These are phyloP conservation scores for Piedraia hortae DNA, from an alignment of 2,329 filamentous ascomycete species.

Conservation along the genomic window DNA sequence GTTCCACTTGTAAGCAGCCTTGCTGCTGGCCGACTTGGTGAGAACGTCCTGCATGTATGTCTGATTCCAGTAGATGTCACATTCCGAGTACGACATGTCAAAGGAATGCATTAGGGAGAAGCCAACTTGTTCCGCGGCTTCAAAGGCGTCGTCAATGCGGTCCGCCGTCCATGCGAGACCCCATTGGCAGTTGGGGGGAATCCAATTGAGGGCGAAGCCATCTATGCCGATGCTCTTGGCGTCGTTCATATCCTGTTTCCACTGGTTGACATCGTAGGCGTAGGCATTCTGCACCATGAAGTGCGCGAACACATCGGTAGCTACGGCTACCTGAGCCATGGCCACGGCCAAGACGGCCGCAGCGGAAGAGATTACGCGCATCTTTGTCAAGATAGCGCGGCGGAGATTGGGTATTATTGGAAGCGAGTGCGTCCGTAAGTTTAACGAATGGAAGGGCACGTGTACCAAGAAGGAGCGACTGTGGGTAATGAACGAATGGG, in stretches of 20 bases:
- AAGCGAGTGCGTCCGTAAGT: too few relatives aligned
- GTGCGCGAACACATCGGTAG: constrained; percentile 12
- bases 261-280: constrained; percentile 11
- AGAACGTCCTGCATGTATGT: constrained; percentile 13
- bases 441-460: too few relatives aligned
- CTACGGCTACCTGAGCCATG: constrained; percentile 6
- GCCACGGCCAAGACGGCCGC: constrained; percentile 5
- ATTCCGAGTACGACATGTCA: constrained; percentile 14
- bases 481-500: too few relatives aligned
- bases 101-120: constrained; percentile 15
- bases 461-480: too few relatives aligned
- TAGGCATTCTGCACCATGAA: constrained; percentile 14
- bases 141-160: constrained; percentile 13
- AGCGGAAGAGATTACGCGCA: constrained; percentile 2
- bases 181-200: constrained; percentile 12
- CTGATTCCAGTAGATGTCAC: constrained; percentile 14
- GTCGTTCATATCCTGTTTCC: constrained; percentile 11
- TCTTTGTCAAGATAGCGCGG: too few relatives aligned
- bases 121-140: constrained; percentile 10
- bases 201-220: constrained; percentile 15
- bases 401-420: too few relatives aligned
- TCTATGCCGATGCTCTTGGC: constrained; percentile 13
- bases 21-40: constrained; percentile 10
- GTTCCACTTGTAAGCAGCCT: constrained; percentile 13
- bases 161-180: constrained; percentile 11